These are phyloP conservation scores for Tuber indicum DNA, from an alignment of 495 filamentous ascomycete species.

Conservation along the genomic window DNA sequence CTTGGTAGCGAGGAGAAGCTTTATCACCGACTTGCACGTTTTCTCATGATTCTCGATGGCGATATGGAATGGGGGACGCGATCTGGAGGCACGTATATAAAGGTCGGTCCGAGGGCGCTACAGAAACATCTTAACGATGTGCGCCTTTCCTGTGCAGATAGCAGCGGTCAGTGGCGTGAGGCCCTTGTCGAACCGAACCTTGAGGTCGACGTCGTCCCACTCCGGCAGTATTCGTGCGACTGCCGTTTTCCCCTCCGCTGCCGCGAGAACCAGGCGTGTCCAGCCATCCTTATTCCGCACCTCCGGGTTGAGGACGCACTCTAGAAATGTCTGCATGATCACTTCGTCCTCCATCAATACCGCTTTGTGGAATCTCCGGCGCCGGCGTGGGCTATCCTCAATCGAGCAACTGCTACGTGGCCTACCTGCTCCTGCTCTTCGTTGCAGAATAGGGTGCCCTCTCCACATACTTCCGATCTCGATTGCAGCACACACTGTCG, in stretches of 20 bases:
- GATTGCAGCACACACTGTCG: slow-evolving; percentile 12
- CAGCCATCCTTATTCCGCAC: slow-evolving; percentile 11
- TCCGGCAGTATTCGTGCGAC: slow-evolving; percentile 15
- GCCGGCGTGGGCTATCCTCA: slow-evolving; percentile 16
- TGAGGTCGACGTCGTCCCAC: slow-evolving; percentile 12
- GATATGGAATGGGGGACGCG: background rate
- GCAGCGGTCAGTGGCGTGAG: slow-evolving; percentile 21
- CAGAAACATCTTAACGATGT: slow-evolving; percentile 18
- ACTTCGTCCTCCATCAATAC: background rate
- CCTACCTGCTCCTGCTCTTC: slow-evolving; percentile 14
- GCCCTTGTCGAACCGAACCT: background rate
- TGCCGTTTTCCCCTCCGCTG: background rate
- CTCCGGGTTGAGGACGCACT: slow-evolving; percentile 15
- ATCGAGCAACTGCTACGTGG: slow-evolving; percentile 25
- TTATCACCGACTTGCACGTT: background rate
- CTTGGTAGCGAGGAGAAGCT: background rate
- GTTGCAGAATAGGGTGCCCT: slow-evolving; percentile 22
- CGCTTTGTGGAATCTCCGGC: slow-evolving; percentile 11
- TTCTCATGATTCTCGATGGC: background rate
- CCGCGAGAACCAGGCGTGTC: slow-evolving; percentile 23
- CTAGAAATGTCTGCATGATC: slow-evolving; percentile 12
- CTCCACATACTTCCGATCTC: slow-evolving; percentile 7
- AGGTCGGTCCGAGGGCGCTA: background rate
- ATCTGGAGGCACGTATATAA: background rate
- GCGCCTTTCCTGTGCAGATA: slow-evolving; percentile 10